Base-by-base conservation (phyloP, 805 yeast genomes). In the Metschnikowia reukaufii region DNA sequence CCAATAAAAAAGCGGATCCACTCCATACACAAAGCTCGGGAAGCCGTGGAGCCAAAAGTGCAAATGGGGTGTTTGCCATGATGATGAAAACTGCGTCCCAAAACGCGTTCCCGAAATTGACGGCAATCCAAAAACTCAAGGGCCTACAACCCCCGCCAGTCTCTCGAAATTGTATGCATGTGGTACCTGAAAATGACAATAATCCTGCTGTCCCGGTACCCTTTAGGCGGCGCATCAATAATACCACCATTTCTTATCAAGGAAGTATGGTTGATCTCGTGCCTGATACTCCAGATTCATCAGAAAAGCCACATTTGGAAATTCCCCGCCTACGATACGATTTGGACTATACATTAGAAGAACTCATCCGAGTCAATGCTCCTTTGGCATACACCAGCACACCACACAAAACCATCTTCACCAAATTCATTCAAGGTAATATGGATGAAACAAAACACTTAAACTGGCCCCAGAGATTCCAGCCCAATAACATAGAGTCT, bases 31-130 rank as follows among this genome's bases (percentile, higher is more conserved):
- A 42, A 27, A 56, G 58, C 16, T 36, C 48, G 8, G 54, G 54
- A 7, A 40, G 23, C 19, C 27, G 17, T 1, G 45, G 45, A n/a
- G 52, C 50, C 7, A 56, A 50, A 31, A 36, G 49, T 4, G 56
- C 51, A 12, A 46, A 44, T 1, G 54, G 66, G 6, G 66, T 69
- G 4, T 73, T 75, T 47, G 64, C 55, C 15, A 66, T 68, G 44
- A 72, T 76, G 71, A 68, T 74, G 65, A 51, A 50, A 21, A 61
- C 66, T 3, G 62, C 69, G 2, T 56, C 67, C 10, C 58, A 54
- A 36, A 48, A 54, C 12, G 47, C 63, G 4, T 52, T 47, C 6
- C 55, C 54, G 2, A 65, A 67, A 43, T 47, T 64, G 21, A 63
- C 69, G 1, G 62, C 67, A 1, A 50, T 66, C 3, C 68, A 63